Evolutionary conservation across 2,329 filamentous ascomycete species (phyloP).

Genomic region (Phyllosticta citrichinensis): DNA sequence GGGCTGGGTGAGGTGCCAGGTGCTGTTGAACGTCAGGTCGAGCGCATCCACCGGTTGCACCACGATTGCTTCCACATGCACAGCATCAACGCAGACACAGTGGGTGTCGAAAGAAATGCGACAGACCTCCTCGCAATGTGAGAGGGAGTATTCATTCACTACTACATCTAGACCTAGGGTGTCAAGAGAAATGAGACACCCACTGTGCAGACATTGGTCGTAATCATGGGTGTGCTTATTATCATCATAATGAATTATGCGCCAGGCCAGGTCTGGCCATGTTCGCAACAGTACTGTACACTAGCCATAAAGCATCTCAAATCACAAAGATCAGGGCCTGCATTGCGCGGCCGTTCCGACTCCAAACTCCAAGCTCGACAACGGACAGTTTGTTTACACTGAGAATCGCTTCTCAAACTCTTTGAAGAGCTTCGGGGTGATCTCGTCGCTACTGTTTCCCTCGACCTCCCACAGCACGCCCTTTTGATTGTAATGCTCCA

Average conservation of each 20-base stretch:
- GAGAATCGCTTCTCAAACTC: conserved; percentile 75
- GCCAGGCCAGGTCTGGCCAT: background rate
- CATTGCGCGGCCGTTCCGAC: background rate
- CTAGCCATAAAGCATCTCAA: background rate
- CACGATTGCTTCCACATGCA: too few species aligned
- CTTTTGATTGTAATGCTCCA: conserved; percentile 80
- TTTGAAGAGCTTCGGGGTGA: conserved; percentile 74
- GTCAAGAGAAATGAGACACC: too few species aligned
- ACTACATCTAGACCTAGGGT: too few species aligned
- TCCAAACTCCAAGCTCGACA: background rate
- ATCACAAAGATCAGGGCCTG: background rate
- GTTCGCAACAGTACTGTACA: background rate
- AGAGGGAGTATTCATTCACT: too few species aligned
- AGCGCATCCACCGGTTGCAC: too few species aligned
- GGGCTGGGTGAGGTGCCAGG: too few species aligned
- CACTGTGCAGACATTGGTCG: background rate
- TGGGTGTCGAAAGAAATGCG: background rate
- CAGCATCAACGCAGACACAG: too few species aligned
- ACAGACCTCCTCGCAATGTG: too few species aligned
- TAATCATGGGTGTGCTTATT: background rate
- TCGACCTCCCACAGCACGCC: conserved; percentile 79
- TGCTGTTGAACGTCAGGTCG: too few species aligned
- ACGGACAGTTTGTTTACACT: conserved; percentile 10
- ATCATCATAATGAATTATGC: background rate
- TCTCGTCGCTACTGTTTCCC: conserved; percentile 88